Evolutionary conservation across 2,329 filamentous ascomycete species (phyloP).

Genomic region (Beauveria caledonica): DNA sequence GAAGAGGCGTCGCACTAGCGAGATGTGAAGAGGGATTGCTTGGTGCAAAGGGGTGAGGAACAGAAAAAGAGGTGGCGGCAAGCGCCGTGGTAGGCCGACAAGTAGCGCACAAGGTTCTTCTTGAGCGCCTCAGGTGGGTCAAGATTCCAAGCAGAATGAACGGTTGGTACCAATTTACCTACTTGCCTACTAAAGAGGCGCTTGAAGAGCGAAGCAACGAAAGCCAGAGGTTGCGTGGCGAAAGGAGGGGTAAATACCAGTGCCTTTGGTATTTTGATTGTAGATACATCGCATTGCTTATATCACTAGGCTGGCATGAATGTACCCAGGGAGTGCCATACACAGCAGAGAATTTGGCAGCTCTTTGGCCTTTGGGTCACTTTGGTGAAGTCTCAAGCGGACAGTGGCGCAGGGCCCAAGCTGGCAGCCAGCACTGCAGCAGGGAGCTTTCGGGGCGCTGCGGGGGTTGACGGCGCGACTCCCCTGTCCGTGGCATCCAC

Average conservation of each 20-base stretch:
- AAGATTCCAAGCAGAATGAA: neutral
- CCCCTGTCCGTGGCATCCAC: too few species aligned
- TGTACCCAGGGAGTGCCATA: too few species aligned
- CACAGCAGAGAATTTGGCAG: too few species aligned
- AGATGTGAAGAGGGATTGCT: neutral
- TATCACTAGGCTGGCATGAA: too few species aligned
- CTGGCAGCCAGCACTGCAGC: too few species aligned
- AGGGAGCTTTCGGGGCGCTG: too few species aligned
- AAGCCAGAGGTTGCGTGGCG: neutral
- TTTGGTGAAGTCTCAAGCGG: too few species aligned
- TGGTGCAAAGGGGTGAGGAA: neutral
- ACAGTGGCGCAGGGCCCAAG: too few species aligned
- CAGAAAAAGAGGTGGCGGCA: slow-evolving; percentile 2
- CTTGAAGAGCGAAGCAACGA: neutral
- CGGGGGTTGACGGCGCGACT: too few species aligned
- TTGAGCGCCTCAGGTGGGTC: neutral
- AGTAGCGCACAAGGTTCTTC: neutral
- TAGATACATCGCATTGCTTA: too few species aligned
- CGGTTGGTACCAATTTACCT: neutral
- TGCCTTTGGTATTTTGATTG: too few species aligned
- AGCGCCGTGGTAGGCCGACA: slow-evolving; percentile 6
- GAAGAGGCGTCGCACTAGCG: neutral
- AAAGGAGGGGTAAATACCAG: neutral
- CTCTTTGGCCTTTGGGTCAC: too few species aligned
- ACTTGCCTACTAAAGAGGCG: neutral